Conservation (phyloP, 495 filamentous ascomycete genomes). For the Xylaria sp. region DNA sequence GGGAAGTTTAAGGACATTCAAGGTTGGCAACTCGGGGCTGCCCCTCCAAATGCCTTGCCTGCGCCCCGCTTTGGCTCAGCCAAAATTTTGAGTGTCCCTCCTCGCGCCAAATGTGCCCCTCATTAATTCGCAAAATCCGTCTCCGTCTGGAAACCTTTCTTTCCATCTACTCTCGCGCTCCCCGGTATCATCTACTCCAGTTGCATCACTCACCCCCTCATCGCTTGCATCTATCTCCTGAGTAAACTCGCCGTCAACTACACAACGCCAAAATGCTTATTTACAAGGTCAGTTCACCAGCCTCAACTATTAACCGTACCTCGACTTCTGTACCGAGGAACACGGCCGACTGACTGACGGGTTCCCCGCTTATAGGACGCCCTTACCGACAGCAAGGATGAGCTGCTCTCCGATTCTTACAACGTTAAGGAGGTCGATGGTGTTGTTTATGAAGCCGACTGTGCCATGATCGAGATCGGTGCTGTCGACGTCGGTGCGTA, state of each 20-base stretch:
- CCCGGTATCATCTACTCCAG: constrained; percentile 24
- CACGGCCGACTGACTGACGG: constrained; percentile 33
- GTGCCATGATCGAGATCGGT: constrained; percentile 80
- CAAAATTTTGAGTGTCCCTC: constrained; percentile 43
- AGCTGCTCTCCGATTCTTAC: constrained; percentile 96
- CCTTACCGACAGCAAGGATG: constrained; percentile 75
- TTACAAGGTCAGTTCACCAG: constrained; percentile 67
- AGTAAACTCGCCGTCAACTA: neutral
- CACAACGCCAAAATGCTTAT: constrained; percentile 79
- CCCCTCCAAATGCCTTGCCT: constrained; percentile 43
- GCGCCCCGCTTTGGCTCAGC: constrained; percentile 47
- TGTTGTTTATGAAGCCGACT: constrained; percentile 85
- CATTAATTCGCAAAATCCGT: constrained; percentile 42
- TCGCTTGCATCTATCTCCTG: constrained; percentile 29
- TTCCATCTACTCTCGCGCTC: constrained; percentile 28
- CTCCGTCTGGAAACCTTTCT: constrained; percentile 41
- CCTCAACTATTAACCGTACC: neutral
- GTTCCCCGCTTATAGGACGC: constrained; percentile 68
- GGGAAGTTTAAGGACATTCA: neutral
- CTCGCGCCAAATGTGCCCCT: constrained; percentile 42
- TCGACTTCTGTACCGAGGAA: constrained; percentile 9
- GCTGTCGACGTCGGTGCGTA: constrained; percentile 74
- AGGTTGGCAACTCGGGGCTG: constrained; percentile 24
- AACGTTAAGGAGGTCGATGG: constrained; percentile 76
- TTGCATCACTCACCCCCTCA: constrained; percentile 28